Percentiles rank a stretch among this genome's conserved stretches.
Evolutionary conservation across 108 stramenopile genomes (phyloP).

Genomic region (Pseudonitzschia pungens): DNA sequence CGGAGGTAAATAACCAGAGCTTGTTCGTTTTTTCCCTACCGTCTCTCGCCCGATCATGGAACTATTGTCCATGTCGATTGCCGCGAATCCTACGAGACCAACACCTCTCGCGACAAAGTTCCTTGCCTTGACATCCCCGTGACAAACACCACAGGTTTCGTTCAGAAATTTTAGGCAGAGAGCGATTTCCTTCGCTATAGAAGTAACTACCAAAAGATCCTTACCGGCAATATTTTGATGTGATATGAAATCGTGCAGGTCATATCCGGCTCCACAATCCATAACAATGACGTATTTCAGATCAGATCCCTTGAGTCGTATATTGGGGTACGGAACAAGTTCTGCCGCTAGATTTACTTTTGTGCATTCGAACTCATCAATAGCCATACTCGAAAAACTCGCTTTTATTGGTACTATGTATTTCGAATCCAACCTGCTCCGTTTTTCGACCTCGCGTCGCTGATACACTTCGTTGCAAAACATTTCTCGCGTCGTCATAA

Average conservation of each 20-base stretch:
- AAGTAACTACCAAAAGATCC: constrained; percentile 12
- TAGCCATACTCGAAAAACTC: constrained; percentile 1
- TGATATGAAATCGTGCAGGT: constrained; percentile 20
- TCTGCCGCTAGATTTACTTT: constrained; percentile 7
- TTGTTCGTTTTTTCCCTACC: constrained; percentile 17
- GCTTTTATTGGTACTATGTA: constrained; percentile 17
- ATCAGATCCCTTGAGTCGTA: constrained; percentile 9
- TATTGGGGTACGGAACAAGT: constrained; percentile 11
- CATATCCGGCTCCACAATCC: constrained; percentile 24
- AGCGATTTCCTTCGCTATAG: constrained; percentile 20
- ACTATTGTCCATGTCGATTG: constrained; percentile 25
- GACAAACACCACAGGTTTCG: constrained; percentile 18
- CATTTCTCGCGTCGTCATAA: constrained; percentile 10
- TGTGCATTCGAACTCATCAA: constrained; percentile 5
- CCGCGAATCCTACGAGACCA: constrained; percentile 13
- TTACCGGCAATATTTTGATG: constrained; percentile 30
- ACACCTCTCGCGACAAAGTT: constrained; percentile 19
- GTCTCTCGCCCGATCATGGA: constrained; percentile 12
- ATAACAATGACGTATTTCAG: constrained; percentile 26
- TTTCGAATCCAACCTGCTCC: not conserved
- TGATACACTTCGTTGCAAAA: constrained; percentile 15
- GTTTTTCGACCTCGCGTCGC: constrained; percentile 10
- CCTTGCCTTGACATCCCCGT: constrained; percentile 28
- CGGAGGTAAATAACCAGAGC: constrained; percentile 24
- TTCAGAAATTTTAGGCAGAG: constrained; percentile 26